These are phyloP conservation scores for Starmerella ratchasimensis DNA, from an alignment of 805 yeast species.

Conservation along the genomic window DNA sequence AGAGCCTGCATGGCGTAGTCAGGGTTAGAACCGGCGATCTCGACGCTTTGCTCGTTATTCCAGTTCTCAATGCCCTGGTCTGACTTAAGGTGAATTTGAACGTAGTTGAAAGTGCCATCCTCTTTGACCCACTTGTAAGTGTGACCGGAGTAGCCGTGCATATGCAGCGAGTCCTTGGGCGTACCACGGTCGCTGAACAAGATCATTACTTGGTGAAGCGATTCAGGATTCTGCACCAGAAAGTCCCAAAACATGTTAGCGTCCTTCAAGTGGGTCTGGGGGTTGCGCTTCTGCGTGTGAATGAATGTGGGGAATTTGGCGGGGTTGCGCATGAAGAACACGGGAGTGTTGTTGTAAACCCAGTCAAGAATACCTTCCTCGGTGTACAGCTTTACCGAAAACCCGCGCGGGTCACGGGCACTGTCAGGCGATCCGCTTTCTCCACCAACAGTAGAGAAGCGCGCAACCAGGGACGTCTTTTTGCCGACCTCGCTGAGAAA, in stretches of 20 bases:
- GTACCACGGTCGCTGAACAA: slow-evolving; percentile 50
- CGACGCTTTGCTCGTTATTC: slow-evolving; percentile 34
- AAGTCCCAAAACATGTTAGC: slow-evolving; percentile 47
- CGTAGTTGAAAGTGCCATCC: slow-evolving; percentile 39
- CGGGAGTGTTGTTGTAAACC: slow-evolving; percentile 63
- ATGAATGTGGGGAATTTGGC: slow-evolving; percentile 50
- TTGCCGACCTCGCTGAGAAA: slow-evolving; percentile 66
- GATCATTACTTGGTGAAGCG: slow-evolving; percentile 43
- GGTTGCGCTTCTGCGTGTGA: slow-evolving; percentile 59
- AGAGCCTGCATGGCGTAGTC: slow-evolving; percentile 37
- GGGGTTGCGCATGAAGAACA: slow-evolving; percentile 52
- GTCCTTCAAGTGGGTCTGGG: slow-evolving; percentile 46
- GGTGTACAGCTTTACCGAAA: slow-evolving; percentile 50
- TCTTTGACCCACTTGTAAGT: slow-evolving; percentile 44
- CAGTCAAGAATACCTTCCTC: slow-evolving; percentile 58
- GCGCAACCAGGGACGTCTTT: slow-evolving; percentile 49
- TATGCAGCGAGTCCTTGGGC: slow-evolving; percentile 39
- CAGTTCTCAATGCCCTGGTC: slow-evolving; percentile 40
- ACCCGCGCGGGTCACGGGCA: slow-evolving; percentile 59
- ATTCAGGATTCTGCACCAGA: slow-evolving; percentile 40
- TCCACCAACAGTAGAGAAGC: slow-evolving; percentile 60
- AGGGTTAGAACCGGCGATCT: slow-evolving; percentile 36
- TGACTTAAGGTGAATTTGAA: slow-evolving; percentile 40
- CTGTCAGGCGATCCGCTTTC: slow-evolving; percentile 54
- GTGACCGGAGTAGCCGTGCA: slow-evolving; percentile 56